These are phyloP conservation scores for Dovyalis caffra DNA, from an alignment of 345 rosid species.

Conservation along the genomic window DNA sequence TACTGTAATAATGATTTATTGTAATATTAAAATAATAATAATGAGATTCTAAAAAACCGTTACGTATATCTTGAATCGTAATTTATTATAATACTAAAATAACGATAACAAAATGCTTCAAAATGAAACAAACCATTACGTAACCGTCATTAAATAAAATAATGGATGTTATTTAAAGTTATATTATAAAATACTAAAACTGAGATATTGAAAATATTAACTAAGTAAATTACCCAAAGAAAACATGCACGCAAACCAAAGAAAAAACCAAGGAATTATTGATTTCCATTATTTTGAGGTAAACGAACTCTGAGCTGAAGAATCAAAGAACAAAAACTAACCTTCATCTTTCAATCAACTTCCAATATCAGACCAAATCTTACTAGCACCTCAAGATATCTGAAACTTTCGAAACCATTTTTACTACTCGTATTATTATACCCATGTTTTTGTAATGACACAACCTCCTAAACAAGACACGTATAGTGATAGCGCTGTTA, in stretches of 20 bases:
- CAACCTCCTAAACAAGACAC: neutral
- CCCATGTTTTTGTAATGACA: neutral
- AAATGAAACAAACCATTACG: no score
- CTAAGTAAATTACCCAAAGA: neutral
- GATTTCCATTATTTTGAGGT: neutral
- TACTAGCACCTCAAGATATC: neutral
- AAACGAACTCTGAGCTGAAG: neutral
- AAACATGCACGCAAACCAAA: neutral
- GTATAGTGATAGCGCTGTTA: conserved; percentile 5
- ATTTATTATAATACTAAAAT: no score
- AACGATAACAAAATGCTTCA: no score
- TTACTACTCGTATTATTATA: neutral
- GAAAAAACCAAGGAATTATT: neutral
- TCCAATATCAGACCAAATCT: neutral
- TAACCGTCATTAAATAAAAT: no score
- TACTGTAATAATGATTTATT: no score
- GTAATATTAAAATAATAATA: no score
- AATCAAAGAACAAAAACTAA: neutral
- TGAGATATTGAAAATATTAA: neutral
- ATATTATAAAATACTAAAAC: neutral
- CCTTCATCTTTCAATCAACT: neutral
- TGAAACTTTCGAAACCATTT: neutral
- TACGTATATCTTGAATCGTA: no score
- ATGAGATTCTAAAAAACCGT: no score
- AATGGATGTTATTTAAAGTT: no score